A percentile compares a stretch with the other conserved stretches of the same genome.
Conservation (phyloP, 2,329 filamentous ascomycete genomes). For the Fusarium hostae region DNA sequence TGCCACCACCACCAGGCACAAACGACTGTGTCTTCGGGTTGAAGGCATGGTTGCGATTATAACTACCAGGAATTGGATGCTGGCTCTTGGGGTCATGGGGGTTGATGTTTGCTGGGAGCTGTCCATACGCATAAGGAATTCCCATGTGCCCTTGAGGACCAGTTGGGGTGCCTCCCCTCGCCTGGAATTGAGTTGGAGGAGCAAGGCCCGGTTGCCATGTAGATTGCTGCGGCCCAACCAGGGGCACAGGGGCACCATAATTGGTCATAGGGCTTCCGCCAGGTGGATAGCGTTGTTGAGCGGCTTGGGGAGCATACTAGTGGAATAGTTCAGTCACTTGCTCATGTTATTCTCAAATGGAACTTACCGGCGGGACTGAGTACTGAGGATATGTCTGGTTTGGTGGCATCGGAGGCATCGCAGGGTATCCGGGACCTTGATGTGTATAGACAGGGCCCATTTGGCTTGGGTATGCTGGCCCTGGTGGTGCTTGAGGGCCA, state of each 20-base stretch:
- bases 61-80: slow-evolving; percentile 87
- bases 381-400: slow-evolving; percentile 59
- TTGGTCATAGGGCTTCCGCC: slow-evolving; percentile 51
- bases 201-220: slow-evolving; percentile 54
- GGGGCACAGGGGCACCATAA: slow-evolving; percentile 51
- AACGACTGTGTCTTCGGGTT: slow-evolving; percentile 96
- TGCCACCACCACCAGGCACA: slow-evolving; percentile 70
- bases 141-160: slow-evolving; percentile 48
- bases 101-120: slow-evolving; percentile 76
- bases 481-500: slow-evolving; percentile 56
- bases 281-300: slow-evolving; percentile 48
- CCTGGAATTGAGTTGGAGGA: slow-evolving; percentile 47
- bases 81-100: slow-evolving; percentile 79
- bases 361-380: slow-evolving; percentile 58
- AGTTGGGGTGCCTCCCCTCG: slow-evolving; percentile 46
- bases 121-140: slow-evolving; percentile 79
- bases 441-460: slow-evolving; percentile 59
- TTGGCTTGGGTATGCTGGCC: slow-evolving; percentile 55
- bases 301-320: slow-evolving; percentile 48
- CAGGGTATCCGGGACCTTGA: slow-evolving; percentile 56
- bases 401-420: slow-evolving; percentile 57
- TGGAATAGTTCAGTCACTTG: slow-evolving; percentile 20
- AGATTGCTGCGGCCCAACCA: slow-evolving; percentile 45
- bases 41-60: slow-evolving; percentile 81
- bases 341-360: background rate